Conservation (phyloP, 345 rosid genomes). For the Euclidium syriacum region DNA sequence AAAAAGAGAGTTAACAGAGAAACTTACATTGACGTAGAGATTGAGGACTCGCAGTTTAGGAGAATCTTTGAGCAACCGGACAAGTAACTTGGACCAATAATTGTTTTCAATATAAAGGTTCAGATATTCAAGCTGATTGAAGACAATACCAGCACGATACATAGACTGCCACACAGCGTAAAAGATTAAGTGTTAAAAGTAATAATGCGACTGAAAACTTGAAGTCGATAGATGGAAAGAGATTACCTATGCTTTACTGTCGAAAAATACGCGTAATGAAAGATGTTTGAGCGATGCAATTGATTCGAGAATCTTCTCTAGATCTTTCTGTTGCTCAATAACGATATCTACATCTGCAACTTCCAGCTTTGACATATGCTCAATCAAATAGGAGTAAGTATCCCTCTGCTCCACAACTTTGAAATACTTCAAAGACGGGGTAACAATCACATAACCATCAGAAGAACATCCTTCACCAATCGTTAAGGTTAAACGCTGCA, state of each 20-base stretch:
- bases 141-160: neutral
- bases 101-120: neutral
- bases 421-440: slow-evolving; percentile 1
- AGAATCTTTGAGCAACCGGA: neutral
- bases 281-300: neutral
- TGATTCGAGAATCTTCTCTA: neutral
- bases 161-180: neutral
- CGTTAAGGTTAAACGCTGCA: neutral
- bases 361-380: neutral
- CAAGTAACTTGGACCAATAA: neutral
- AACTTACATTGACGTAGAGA: neutral
- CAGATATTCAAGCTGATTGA: neutral
- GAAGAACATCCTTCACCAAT: neutral
- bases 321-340: neutral
- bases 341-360: neutral
- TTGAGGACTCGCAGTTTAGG: neutral
- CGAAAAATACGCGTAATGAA: neutral
- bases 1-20: neutral
- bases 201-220: neutral
- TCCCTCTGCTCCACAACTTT: neutral
- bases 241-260: neutral
- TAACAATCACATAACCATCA: neutral
- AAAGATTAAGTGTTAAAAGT: neutral
- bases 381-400: neutral
- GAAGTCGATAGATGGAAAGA: neutral